Conservation (phyloP, 257 asterid genomes). For the Sherardia arvensis region DNA sequence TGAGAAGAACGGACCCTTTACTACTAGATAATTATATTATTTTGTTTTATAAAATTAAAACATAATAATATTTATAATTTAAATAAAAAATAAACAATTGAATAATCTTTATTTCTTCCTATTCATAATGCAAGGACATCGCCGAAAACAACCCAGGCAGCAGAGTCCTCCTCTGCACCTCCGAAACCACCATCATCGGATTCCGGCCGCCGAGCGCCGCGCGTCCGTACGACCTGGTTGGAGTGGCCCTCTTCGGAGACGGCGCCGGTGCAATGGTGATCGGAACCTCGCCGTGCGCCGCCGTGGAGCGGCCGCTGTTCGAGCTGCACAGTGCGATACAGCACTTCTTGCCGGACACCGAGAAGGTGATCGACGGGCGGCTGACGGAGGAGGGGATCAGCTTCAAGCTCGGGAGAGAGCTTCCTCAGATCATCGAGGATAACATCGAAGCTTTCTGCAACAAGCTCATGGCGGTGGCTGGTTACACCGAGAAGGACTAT, state of each 20-base stretch:
- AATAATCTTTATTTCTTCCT: no score
- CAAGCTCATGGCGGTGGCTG: conserved; percentile 41
- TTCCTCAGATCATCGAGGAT: conserved; percentile 75
- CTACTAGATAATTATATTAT: no score
- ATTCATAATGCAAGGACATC: no score
- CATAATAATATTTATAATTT: no score
- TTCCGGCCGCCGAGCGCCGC: conserved; percentile 71
- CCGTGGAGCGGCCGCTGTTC: conserved; percentile 47
- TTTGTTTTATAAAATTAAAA: no score
- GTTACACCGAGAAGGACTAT: conserved; percentile 30
- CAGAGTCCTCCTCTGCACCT: conserved; percentile 68
- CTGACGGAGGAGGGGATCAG: conserved; percentile 91
- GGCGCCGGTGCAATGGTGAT: conserved; percentile 85
- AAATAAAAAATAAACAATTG: no score
- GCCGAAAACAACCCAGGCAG: conserved; percentile 93
- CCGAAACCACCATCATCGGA: conserved; percentile 87
- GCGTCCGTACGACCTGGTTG: conserved; percentile 76
- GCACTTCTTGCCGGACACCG: conserved; percentile 71
- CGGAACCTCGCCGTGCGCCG: conserved; percentile 35
- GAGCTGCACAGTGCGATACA: conserved; percentile 70
- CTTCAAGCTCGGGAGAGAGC: conserved; percentile 63
- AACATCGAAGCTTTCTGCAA: conserved; percentile 55
- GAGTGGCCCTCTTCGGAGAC: conserved; percentile 89
- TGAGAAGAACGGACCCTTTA: no score
- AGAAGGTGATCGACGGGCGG: conserved; percentile 78